Percentiles rank a stretch among this genome's conserved stretches.
phyloP scores from a whole-genome alignment of 768 basidiomycete genomes.

The Termitomyces sp. region DNA sequence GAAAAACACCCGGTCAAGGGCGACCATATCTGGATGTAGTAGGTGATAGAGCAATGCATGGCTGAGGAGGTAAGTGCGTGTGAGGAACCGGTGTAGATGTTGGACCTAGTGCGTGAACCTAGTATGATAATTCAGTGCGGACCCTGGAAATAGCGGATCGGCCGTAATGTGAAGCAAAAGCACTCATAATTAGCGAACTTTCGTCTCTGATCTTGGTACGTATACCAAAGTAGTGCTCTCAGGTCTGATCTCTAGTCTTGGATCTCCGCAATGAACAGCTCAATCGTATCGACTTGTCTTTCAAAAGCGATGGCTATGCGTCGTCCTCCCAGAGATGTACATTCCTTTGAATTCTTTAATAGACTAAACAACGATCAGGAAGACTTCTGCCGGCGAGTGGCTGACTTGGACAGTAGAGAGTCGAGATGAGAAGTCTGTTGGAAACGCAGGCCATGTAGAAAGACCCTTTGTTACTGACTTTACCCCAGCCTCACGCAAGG shows the following conservation, averaged over 20 bases:
- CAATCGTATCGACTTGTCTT: neutral
- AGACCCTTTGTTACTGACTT: constrained; percentile 9
- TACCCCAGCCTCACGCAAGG: neutral
- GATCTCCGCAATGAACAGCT: neutral
- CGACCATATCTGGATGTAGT: constrained; percentile 2
- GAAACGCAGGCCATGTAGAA: constrained; percentile 5
- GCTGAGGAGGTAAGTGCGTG: constrained; percentile 9
- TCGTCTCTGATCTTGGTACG: constrained; percentile 10
- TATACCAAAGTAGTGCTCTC: neutral
- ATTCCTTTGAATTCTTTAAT: neutral
- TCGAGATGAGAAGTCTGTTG: constrained; percentile 4
- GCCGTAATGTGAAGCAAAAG: constrained; percentile 4
- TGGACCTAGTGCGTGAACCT: neutral
- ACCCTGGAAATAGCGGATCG: constrained; percentile 2
- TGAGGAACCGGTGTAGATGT: constrained; percentile 7
- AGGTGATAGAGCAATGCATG: too few relatives aligned
- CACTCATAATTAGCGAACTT: constrained; percentile 5
- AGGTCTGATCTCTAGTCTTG: neutral
- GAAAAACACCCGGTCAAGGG: constrained; percentile 3
- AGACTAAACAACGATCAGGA: constrained; percentile 2
- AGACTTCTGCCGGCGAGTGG: neutral
- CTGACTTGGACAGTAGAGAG: constrained; percentile 1
- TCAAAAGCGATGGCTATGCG: neutral
- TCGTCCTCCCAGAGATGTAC: neutral
- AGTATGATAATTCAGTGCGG: neutral